Evolutionary conservation across 1,139 yeast species (phyloP).

Genomic region (Saccharomycopsis phalli): DNA sequence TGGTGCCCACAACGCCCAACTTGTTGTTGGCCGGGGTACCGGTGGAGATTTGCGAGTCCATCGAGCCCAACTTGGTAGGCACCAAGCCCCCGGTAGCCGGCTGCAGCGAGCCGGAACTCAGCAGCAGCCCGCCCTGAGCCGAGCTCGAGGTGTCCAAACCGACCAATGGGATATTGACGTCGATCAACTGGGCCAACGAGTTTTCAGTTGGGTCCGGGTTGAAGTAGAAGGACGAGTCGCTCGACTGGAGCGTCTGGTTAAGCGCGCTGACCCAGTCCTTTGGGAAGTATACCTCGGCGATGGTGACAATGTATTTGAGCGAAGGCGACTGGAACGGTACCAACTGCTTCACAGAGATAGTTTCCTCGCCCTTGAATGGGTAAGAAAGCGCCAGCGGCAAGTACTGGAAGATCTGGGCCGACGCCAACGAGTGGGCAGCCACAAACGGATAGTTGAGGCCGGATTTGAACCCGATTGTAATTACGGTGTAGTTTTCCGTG

Average conservation of each 20-base stretch:
- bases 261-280: constrained; percentile 36
- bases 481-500: constrained; percentile 37
- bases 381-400: constrained; percentile 47
- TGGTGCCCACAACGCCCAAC: constrained; percentile 10
- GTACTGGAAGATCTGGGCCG: constrained; percentile 70
- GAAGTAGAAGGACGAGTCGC: constrained; percentile 40
- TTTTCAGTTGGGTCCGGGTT: constrained; percentile 40
- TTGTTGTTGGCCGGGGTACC: constrained; percentile 2
- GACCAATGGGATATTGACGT: constrained; percentile 52
- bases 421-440: constrained; percentile 52
- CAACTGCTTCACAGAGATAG: constrained; percentile 49
- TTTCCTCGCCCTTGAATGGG: constrained; percentile 39
- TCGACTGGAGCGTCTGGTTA: constrained; percentile 35
- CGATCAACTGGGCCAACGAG: constrained; percentile 49
- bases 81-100: constrained; percentile 12
- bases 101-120: constrained; percentile 21
- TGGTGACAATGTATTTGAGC: constrained; percentile 52
- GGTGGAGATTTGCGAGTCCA: constrained; percentile 8
- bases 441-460: constrained; percentile 66
- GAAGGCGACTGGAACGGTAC: constrained; percentile 50
- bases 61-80: constrained; percentile 9
- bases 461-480: constrained; percentile 60
- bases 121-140: constrained; percentile 22
- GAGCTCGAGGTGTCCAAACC: constrained; percentile 33
- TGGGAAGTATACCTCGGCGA: constrained; percentile 71